Evolutionary conservation across 306 rosid genomes (phyloP), one percentile per base, ranked within the genome.

Genomic region (Potentilla sterilis): DNA sequence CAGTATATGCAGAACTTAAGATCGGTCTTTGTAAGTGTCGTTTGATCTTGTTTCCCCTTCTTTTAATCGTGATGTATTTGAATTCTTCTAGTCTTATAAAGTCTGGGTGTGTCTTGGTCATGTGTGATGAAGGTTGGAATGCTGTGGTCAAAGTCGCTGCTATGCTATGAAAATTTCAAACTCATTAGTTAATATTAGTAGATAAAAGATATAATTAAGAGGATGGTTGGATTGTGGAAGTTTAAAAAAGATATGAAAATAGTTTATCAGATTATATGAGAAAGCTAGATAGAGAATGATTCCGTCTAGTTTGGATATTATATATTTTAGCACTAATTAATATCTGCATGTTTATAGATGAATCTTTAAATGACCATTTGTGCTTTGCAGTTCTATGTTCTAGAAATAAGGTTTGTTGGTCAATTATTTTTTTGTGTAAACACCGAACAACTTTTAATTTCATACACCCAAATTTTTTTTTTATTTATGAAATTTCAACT

Each of bases 21-120:
- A 78, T 79, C 93, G 51, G 41, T 70, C 62, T 86, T 87, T 76
- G 98, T 92, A 90, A 86, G 97, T 47, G 21, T 69, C 58, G 28
- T 85, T 63, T 67, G 18, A 62, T 70, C 76, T 73, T 13, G 35
- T n/a, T 14, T 42, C 5, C 41, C 52, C 13, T 47, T 14, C 24
- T 71, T 21, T 47, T 61, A 32, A 41, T n/a, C 67, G 6, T 24
- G 11, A 21, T 19, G 37, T 28, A 40, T 5, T 24, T 7, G 18
- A 51, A 15, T 7, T 38, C 66, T 12, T 68, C 5, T 3, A 68
- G 40, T 2, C 54, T 68, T 4, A 11, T 43, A 44, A 44, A 13
- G 13, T 68, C 12, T 22, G 40, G 34, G 21, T 43, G 41, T 43
- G 24, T 46, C 57, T 69, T 24, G 58, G 15, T 69, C 57, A 32